Evolutionary conservation across 352 stramenopile species (phyloP).

Genomic region (Globisporangium ultimum): DNA sequence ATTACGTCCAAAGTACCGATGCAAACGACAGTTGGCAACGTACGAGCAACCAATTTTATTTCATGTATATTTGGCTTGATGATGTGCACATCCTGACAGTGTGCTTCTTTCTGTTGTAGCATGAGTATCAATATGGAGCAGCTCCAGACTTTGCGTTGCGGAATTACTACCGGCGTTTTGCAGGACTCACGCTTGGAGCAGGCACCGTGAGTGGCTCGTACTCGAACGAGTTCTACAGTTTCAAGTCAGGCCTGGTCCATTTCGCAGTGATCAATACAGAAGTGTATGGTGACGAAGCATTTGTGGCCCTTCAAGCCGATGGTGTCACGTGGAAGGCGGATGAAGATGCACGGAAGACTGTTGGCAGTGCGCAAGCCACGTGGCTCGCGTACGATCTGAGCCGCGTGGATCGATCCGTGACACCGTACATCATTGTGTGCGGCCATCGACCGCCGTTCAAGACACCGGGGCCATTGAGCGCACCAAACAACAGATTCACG

Average conservation of each 20-base stretch:
- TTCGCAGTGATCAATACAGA: constrained; percentile 82
- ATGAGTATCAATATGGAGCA: constrained; percentile 66
- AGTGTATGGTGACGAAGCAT: constrained; percentile 69
- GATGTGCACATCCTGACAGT: not conserved
- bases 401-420: constrained; percentile 50
- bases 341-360: constrained; percentile 30
- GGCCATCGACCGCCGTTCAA: constrained; percentile 72
- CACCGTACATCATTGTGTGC: constrained; percentile 71
- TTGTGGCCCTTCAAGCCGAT: constrained; percentile 35
- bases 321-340: constrained; percentile 47
- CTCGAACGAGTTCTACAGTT: constrained; percentile 79
- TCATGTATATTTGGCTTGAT: not conserved
- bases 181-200: constrained; percentile 44
- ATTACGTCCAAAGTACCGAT: constrained; percentile 63
- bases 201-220: constrained; percentile 52
- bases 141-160: constrained; percentile 52
- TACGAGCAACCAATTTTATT: no score
- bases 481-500: constrained; percentile 46
- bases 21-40: constrained; percentile 74
- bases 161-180: constrained; percentile 72
- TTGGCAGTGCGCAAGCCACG: constrained; percentile 29
- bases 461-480: constrained; percentile 39
- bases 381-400: constrained; percentile 78
- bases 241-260: constrained; percentile 55
- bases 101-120: constrained; percentile 22